phyloP scores from a whole-genome alignment of 2,329 filamentous ascomycete species.

The Chaetomium strumarium region DNA sequence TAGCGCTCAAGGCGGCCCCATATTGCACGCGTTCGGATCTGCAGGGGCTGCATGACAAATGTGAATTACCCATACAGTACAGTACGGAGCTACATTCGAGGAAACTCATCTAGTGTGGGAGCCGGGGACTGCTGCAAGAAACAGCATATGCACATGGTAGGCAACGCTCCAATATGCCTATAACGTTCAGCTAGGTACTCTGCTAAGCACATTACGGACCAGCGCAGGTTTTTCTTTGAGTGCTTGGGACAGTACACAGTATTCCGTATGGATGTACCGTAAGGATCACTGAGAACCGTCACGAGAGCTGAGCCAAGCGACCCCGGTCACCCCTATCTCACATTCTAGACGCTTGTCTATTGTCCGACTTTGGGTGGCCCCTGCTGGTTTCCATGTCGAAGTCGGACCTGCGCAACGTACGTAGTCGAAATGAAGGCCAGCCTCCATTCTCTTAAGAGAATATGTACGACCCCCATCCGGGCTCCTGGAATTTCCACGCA shows the following conservation, averaged over 20 bases:
- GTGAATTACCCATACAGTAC: neutral
- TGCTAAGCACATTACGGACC: too few relatives aligned
- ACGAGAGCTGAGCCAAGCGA: neutral
- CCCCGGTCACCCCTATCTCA: neutral
- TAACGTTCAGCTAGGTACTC: too few relatives aligned
- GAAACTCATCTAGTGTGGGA: too few relatives aligned
- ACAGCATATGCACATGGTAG: too few relatives aligned
- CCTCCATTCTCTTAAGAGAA: neutral
- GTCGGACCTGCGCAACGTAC: slow-evolving; percentile 6
- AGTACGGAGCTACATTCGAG: too few relatives aligned
- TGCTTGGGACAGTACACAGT: too few relatives aligned
- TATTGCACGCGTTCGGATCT: neutral
- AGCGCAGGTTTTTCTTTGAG: too few relatives aligned
- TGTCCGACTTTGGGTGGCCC: slow-evolving; percentile 17
- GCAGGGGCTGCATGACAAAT: neutral
- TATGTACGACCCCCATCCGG: neutral
- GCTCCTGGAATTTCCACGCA: slow-evolving; percentile 10
- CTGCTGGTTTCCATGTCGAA: slow-evolving; percentile 20
- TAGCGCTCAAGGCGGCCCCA: too few relatives aligned
- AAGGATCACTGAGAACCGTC: neutral
- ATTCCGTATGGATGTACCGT: neutral
- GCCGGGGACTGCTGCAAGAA: too few relatives aligned
- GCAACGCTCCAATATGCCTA: too few relatives aligned
- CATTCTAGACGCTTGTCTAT: neutral
- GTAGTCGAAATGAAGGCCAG: slow-evolving; percentile 10